phyloP scores from a whole-genome alignment of 1,139 yeast genomes.

The Schwanniomyces etchellsii region DNA sequence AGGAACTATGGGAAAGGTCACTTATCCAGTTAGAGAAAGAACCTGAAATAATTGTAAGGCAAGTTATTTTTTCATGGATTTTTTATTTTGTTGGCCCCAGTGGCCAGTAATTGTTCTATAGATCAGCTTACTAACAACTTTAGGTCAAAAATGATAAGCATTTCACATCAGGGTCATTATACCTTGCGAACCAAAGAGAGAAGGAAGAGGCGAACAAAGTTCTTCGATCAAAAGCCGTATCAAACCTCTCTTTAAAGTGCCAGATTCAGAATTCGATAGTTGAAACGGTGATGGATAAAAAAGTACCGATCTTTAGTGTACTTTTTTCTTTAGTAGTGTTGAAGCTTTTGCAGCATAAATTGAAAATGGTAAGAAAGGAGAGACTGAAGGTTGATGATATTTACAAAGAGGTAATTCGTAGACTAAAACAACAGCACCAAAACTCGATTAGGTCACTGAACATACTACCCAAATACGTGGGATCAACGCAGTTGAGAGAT shows the following conservation, averaged over 20 bases:
- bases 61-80: constrained; percentile 40
- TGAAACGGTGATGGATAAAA: constrained; percentile 42
- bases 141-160: constrained; percentile 28
- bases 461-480: constrained; percentile 43
- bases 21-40: constrained; percentile 59
- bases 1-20: constrained; percentile 73
- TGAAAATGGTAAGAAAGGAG: constrained; percentile 26
- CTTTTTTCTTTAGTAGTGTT: constrained; percentile 13
- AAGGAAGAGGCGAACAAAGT: constrained; percentile 37
- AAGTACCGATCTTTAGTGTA: constrained; percentile 26
- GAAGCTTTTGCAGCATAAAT: constrained; percentile 23
- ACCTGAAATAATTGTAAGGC: constrained; percentile 83
- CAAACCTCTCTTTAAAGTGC: constrained; percentile 59
- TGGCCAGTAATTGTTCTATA: not conserved
- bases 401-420: constrained; percentile 40
- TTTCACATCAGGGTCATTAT: constrained; percentile 18
- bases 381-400: constrained; percentile 28
- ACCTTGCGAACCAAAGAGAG: constrained; percentile 27
- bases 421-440: constrained; percentile 36
- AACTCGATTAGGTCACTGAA: constrained; percentile 20
- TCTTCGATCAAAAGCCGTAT: constrained; percentile 71
- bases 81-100: not conserved
- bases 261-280: constrained; percentile 51
- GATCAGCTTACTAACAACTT: constrained; percentile 14
- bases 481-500: constrained; percentile 76